Percentiles rank a stretch among this genome's conserved stretches.
phyloP scores from a whole-genome alignment of 1,284 basidiomycete species.

The Fomitiporia mediterranea region DNA sequence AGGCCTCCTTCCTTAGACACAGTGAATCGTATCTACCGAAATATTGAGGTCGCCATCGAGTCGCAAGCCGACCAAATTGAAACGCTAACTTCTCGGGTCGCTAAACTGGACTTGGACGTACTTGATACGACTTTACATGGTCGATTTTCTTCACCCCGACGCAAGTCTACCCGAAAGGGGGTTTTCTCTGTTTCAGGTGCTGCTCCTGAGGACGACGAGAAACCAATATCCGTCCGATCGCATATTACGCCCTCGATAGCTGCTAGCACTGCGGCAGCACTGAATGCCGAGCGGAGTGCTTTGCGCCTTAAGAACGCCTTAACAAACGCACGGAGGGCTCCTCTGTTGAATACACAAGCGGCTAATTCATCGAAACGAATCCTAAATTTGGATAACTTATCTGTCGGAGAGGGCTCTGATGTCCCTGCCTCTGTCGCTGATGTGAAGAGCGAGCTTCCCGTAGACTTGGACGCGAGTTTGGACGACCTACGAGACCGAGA shows the following conservation, averaged over 20 bases:
- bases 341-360: conserved; percentile 58
- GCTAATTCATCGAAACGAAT: conserved; percentile 37
- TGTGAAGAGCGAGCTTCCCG: not conserved
- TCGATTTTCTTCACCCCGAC: not conserved
- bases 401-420: not conserved
- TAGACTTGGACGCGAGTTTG: not conserved
- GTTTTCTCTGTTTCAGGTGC: not conserved
- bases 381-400: conserved; percentile 36
- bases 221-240: conserved; percentile 28
- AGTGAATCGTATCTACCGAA: conserved; percentile 77
- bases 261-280: conserved; percentile 66
- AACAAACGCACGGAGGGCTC: conserved; percentile 54
- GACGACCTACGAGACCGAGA: not conserved
- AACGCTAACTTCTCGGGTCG: conserved; percentile 49
- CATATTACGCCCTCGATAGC: conserved; percentile 61
- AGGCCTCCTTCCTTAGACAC: conserved; percentile 82
- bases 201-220: conserved; percentile 25
- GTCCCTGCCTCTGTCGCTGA: not conserved
- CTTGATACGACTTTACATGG: conserved; percentile 12
- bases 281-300: conserved; percentile 73
- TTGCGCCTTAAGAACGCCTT: conserved; percentile 64
- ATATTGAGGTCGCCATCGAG: conserved; percentile 68
- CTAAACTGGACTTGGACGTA: conserved; percentile 44
- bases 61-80: conserved; percentile 60
- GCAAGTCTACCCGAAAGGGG: not conserved